Evolutionary conservation across 2,329 filamentous ascomycete species (phyloP).

Genomic region (Talaromyces sp.): DNA sequence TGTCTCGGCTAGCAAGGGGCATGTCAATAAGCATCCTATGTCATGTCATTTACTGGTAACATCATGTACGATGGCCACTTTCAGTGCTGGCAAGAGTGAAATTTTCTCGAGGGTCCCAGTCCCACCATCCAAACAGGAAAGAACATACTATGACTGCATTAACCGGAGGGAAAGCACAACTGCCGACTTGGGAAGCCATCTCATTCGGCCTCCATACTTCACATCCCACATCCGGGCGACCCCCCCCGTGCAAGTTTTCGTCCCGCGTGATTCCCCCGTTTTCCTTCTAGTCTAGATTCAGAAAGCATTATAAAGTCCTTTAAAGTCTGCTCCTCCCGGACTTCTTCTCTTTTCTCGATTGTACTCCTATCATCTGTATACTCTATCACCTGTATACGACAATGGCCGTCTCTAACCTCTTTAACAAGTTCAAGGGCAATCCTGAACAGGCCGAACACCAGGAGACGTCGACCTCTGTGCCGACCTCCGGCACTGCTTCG

Average conservation of each 20-base stretch:
- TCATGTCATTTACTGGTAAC: too few species aligned
- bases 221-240: neutral
- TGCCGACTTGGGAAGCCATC: neutral
- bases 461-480: conserved; percentile 28
- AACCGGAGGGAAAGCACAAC: neutral
- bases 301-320: conserved; percentile 2
- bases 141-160: neutral
- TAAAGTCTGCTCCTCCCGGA: neutral
- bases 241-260: neutral
- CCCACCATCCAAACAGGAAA: neutral
- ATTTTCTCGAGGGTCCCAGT: too few species aligned
- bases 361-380: neutral
- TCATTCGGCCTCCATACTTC: neutral
- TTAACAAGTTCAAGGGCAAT: conserved; percentile 27
- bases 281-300: neutral
- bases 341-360: neutral
- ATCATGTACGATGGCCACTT: too few species aligned
- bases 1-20: neutral
- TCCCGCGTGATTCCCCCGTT: conserved; percentile 9
- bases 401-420: conserved; percentile 17
- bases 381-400: neutral
- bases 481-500: conserved; percentile 31
- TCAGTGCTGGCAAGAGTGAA: neutral
- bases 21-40: neutral
- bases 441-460: conserved; percentile 30